Conservation (phyloP, 257 asterid genomes). For the Solanum pennellii region DNA sequence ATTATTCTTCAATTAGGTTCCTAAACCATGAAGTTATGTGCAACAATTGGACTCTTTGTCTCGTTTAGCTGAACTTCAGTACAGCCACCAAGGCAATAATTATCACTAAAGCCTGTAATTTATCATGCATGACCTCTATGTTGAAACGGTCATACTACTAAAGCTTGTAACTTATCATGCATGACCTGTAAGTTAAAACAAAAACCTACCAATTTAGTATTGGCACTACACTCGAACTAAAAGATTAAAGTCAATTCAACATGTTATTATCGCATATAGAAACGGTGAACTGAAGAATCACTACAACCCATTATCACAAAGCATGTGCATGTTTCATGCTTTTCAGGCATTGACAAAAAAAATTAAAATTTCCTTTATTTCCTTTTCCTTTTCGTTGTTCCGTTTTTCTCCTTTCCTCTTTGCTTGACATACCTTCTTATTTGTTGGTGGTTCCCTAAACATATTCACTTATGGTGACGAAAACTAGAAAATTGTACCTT, state of each 20-base stretch:
- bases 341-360: no score
- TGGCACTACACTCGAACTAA: neutral
- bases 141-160: no score
- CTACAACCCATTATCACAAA: neutral
- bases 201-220: neutral
- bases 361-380: no score
- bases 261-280: no score
- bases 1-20: neutral
- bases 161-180: neutral
- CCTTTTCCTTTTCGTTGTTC: neutral
- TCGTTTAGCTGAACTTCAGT: neutral
- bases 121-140: no score
- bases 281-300: no score
- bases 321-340: neutral
- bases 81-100: neutral
- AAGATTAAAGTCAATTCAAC: neutral
- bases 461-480: neutral
- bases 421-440: neutral
- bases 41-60: neutral
- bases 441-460: neutral
- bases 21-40: neutral
- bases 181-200: neutral
- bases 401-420: neutral
- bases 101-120: neutral
- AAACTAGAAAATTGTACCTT: neutral